phyloP scores from a whole-genome alignment of 208 protist species.

The Angomonas deanei region DNA sequence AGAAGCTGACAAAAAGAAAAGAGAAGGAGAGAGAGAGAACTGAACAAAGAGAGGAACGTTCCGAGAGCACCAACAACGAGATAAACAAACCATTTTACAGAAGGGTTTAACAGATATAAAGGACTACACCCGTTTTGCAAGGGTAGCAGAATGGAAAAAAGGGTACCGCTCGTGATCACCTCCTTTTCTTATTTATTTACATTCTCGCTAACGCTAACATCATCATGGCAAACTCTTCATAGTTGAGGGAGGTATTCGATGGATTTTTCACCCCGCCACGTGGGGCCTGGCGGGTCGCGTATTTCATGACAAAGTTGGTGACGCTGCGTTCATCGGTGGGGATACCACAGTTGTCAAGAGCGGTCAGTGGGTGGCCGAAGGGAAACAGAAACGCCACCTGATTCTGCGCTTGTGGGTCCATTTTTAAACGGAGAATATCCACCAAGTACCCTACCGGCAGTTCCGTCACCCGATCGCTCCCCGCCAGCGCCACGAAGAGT shows the following conservation, averaged over 20 bases:
- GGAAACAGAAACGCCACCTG: constrained; percentile 31
- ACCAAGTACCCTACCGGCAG: constrained; percentile 25
- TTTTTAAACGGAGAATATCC: constrained; percentile 38
- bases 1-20: constrained; percentile 5
- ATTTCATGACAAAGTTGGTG: constrained; percentile 53
- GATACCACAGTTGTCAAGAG: constrained; percentile 75
- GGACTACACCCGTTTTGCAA: background rate
- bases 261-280: background rate
- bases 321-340: constrained; percentile 39
- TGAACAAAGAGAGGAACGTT: background rate
- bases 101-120: background rate
- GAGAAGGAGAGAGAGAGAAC: background rate
- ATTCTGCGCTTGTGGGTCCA: constrained; percentile 13
- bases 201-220: constrained; percentile 63
- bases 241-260: constrained; percentile 44
- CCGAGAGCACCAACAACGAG: background rate
- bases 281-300: constrained; percentile 12
- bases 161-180: background rate
- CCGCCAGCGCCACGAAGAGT: constrained; percentile 39
- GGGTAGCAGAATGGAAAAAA: background rate
- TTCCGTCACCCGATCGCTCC: constrained; percentile 4
- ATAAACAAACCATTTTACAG: background rate
- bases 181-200: background rate
- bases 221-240: constrained; percentile 82
- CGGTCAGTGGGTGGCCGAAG: constrained; percentile 49